Conservation (phyloP, 2,329 filamentous ascomycete genomes). For the Xylaria sp. region DNA sequence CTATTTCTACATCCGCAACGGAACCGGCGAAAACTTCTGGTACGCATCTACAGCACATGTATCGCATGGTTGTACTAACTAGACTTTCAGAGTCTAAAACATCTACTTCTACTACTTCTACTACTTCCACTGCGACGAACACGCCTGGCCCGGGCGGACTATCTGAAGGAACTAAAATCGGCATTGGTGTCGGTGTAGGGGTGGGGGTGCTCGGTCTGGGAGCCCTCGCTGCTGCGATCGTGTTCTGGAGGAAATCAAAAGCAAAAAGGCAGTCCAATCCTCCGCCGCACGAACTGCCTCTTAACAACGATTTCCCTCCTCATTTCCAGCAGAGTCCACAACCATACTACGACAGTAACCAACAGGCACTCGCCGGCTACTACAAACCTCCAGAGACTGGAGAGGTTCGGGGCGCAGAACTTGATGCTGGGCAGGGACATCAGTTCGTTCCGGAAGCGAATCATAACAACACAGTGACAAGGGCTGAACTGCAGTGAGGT, state of each 20-base stretch:
- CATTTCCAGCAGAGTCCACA: slow-evolving; percentile 9
- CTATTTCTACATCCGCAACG: slow-evolving; percentile 13
- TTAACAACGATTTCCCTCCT: slow-evolving; percentile 16
- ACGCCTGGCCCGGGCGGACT: slow-evolving; percentile 12
- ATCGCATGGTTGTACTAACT: slow-evolving; percentile 15
- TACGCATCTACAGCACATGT: background rate
- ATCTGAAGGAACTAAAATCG: slow-evolving; percentile 26
- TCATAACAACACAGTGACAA: background rate
- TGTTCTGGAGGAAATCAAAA: slow-evolving; percentile 30
- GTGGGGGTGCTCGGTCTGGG: slow-evolving; percentile 28
- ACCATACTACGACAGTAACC: slow-evolving; percentile 9
- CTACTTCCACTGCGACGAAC: background rate
- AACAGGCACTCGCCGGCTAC: slow-evolving; percentile 9
- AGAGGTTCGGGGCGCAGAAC: slow-evolving; percentile 15
- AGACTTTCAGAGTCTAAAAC: background rate
- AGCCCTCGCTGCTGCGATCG: slow-evolving; percentile 28
- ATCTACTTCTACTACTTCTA: slow-evolving; percentile 10
- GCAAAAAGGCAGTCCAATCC: slow-evolving; percentile 7
- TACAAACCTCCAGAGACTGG: slow-evolving; percentile 13
- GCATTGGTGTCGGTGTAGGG: slow-evolving; percentile 32
- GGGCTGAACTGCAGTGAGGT: slow-evolving; percentile 20
- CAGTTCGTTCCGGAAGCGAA: slow-evolving; percentile 11
- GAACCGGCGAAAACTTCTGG: slow-evolving; percentile 4
- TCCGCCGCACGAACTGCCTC: slow-evolving; percentile 23
- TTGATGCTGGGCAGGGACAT: slow-evolving; percentile 22